Base-by-base conservation (phyloP, 805 yeast genomes). In the Kurtzmaniella cleridarum region DNA sequence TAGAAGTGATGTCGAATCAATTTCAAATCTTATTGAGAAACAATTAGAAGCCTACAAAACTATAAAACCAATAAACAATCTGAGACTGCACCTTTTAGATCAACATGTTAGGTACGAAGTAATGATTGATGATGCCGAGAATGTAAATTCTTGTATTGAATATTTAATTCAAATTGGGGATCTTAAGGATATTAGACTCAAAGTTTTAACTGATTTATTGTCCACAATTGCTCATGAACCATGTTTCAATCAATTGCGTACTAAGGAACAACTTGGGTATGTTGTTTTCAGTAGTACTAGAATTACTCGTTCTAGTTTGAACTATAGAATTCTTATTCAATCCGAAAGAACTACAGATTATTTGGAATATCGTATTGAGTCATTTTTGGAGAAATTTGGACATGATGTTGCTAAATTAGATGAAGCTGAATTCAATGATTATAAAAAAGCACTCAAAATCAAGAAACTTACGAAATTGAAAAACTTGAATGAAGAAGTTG, bases 181-280 rank as follows among this genome's bases (percentile, higher is more conserved):
- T 3, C 41, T 47, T n/a, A 34, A 46, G 5, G 50, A 58, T 42
- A 43, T 41, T 6, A 69, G 44, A 40, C 65, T 40, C 49, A 68
- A 43, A 68, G 84, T 60, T 39, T 53, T 75, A 39, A 71, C 84
- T 10, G 87, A 82, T 36, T 62, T 91, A 38, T 60, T 87, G 34
- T 76, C 84, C 0, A 91, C 85, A 44, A 73, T 89, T 45, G 66
- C 84, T 36, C 78, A 76, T 48, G 97, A 91, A 56, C 97, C 96
- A 3, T 84, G 91, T 41, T 93, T 91, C 62, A 82, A 87, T 54
- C 84, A 84, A 45, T 71, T 91, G 41, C 76, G 98, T 60, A 91
- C 98, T 5, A 83, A 87, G 51, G 98, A 91, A 63, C 98, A 93
- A 60, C 71, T 91, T 26, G 98, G 98, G 2, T 91, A 91, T 53